Base-by-base conservation (phyloP, 148 eudicot genomes). In the Fallopia convolvulus region DNA sequence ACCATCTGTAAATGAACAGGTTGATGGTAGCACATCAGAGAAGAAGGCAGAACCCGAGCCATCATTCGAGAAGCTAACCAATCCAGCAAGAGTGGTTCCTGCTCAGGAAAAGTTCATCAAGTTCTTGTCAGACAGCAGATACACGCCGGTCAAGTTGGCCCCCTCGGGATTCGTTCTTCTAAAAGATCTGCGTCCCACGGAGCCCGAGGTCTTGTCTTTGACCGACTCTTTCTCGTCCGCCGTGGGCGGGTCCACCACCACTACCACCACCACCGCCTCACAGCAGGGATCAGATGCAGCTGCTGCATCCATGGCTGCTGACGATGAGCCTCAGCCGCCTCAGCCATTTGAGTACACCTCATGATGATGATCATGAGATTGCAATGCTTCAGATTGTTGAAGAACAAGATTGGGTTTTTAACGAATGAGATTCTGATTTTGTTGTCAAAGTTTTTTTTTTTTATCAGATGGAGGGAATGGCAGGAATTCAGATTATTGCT, bases 1-100 rank as follows among this genome's bases (percentile, higher is more conserved):
- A 32, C 40, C 13, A 17, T 2, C 33, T 65, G 41, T 65, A 4
- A 4, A 15, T 68, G 46, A 10, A 15, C 84, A 93, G 98, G 94
- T 91, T 56, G 99, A 95, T 77, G 84, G 75, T 75, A 85, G 83
- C 14, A 39, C 44, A 52, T 81, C 84, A 33, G 98, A 91, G 83
- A 95, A 90, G 80, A 95, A 91, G 80, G 84, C 85, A 12, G 99
- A 92, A 84, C 97, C 89, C 3, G 99, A 95, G 81, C 85, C 94
- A 42, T 77, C 88, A 0, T 92, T 89, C 77, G 97, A 95, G 78
- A 85, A 89, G n/a, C 82, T 95, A 72, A 88, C 85, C 3, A 95
- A 95, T 82, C 99, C 99, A 41, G 99, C 97, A 15, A 82, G 99
- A 78, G 99, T 95, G 32, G 97, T 95, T 55, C 99, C 94, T 72